These are phyloP conservation scores for Rubia tinctorum DNA, from an alignment of 305 asterid species.

Conservation along the genomic window DNA sequence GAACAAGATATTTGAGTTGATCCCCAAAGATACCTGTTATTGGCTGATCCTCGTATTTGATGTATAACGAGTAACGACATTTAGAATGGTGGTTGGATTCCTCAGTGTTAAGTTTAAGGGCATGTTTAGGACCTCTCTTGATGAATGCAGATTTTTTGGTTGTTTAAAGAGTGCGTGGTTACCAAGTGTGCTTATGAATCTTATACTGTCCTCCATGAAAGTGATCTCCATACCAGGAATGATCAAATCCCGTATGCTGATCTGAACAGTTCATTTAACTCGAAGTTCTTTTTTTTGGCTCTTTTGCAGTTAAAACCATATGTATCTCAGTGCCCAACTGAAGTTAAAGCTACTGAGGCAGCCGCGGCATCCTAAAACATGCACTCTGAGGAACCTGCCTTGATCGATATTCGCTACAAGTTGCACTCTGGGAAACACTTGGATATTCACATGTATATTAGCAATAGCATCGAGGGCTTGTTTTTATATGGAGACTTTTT, in stretches of 20 bases:
- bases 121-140: neutral
- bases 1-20: too few relatives aligned
- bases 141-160: neutral
- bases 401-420: neutral
- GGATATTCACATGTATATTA: neutral
- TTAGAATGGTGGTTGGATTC: neutral
- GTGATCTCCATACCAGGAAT: neutral
- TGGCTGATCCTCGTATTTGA: neutral
- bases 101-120: neutral
- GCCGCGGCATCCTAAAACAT: constrained; percentile 21
- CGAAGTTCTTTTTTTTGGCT: neutral
- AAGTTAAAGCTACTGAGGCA: constrained; percentile 28
- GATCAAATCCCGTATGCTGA: too few relatives aligned
- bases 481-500: neutral
- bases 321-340: constrained; percentile 62
- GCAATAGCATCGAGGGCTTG: too few relatives aligned
- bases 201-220: neutral
- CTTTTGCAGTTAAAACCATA: constrained; percentile 70
- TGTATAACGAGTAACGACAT: neutral
- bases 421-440: neutral
- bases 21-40: neutral
- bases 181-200: neutral
- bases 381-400: neutral
- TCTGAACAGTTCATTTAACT: too few relatives aligned
- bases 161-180: neutral